Percentiles rank a stretch among this genome's conserved stretches.
These are phyloP conservation scores for Deakozyma indianensis DNA, from an alignment of 805 yeast genomes.

Conservation along the genomic window DNA sequence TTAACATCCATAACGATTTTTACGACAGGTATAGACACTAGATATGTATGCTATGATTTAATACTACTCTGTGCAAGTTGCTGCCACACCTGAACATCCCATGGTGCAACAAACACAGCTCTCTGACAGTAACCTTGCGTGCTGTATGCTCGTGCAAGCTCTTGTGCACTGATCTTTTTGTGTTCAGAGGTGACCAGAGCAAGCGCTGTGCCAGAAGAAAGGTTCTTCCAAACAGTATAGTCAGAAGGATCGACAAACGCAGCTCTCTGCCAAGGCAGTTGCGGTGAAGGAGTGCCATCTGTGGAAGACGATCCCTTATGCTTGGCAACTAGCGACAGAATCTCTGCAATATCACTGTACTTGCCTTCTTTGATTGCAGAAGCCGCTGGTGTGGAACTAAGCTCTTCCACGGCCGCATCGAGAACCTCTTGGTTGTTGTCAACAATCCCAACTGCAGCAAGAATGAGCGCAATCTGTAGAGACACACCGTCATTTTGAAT, in stretches of 20 bases:
- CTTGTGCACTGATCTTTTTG: neutral
- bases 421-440: constrained; percentile 40
- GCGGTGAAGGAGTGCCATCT: constrained; percentile 13
- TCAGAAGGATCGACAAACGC: constrained; percentile 67
- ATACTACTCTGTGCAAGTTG: no score
- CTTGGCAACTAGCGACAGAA: constrained; percentile 37
- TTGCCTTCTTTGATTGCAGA: constrained; percentile 34
- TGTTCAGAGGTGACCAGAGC: neutral
- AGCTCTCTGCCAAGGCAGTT: constrained; percentile 44
- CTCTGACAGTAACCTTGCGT: neutral
- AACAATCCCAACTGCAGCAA: constrained; percentile 70
- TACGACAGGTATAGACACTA: no score
- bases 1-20: no score
- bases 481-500: constrained; percentile 55
- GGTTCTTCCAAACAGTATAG: constrained; percentile 50
- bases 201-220: constrained; percentile 15
- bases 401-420: constrained; percentile 53
- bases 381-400: constrained; percentile 33
- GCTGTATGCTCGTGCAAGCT: neutral
- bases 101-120: neutral
- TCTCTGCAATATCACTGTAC: constrained; percentile 40
- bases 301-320: constrained; percentile 20
- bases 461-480: constrained; percentile 47
- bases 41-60: no score
- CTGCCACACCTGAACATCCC: neutral